Evolutionary conservation across 2,329 filamentous ascomycete genomes (phyloP), one percentile per base, ranked within the genome.

Genomic region (Mycogone perniciosa): DNA sequence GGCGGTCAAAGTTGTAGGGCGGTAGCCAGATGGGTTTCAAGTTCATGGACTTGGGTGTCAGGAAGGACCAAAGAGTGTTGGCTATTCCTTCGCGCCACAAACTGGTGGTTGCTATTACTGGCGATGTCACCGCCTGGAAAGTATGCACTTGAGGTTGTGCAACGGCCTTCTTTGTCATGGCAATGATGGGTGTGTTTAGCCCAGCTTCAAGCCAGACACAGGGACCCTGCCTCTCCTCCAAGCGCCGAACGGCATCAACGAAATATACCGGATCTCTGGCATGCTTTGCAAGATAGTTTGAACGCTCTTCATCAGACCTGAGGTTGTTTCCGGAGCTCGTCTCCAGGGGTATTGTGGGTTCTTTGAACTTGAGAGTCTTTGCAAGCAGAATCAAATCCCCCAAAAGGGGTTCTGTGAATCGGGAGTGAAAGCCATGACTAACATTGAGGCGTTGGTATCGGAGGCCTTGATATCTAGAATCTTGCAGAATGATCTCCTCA

Each of bases 191-290:
- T 0, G 67, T 65, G 7, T 56, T 57, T 1, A 62, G 62, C 6
- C 68, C 67, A 4, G 64, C 64, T 44, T 71, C 68, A 5, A 71
- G 51, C 59, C 61, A 70, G 13, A 64, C 50, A 35, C 54, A 56
- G 0, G 49, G 46, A 1, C 60, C 58, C 11, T 60, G 53, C 11
- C 57, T 44, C 10, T 50, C 44, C 6, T 53, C 53, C 0, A 70
- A 33, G 11, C 67, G 51, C 6, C 58, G 43, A 1, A 67, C 35
- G 1, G 67, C 65, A 6, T 65, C 54, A 20, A 55, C n/a, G 42
- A 69, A 69, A 47, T 57, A 67, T 0, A 71, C 68, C 0, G 67
- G 64, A 2, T 60, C 31, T 2, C 67, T 59, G 34, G 62, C 64
- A 20, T 71, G 68, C 6, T 59, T 41, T 0, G 58, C 57, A 7